Base-by-base conservation (phyloP, 768 basidiomycete species). In the Neoboletus magnificus region DNA sequence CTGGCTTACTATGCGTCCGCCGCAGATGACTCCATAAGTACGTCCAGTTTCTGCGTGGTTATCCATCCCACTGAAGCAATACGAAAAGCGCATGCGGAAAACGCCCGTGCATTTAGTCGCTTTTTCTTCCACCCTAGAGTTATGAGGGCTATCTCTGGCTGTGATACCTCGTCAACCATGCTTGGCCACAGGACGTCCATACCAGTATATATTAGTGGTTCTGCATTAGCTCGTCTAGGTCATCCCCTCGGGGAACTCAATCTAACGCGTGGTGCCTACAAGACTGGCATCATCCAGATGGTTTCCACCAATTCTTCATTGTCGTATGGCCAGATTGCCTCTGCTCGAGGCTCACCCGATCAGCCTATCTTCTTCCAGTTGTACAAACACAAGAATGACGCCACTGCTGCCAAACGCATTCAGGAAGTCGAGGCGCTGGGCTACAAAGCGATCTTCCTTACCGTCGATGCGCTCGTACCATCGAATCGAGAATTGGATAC, bases 161-260 rank as follows among this genome's bases (percentile, higher is more conserved):
- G 85, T 57, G 82, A 89, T 69, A 81, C 86, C 20, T 87, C 87
- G 0, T 87, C 88, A 11, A 83, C 77, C 6, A 84, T 91, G 56
- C 83, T 95, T 44, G 85, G 91, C 15, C 85, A 80, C 68, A 76
- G 75, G 48, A 83, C 84, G 22, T 79, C 82, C 1, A 80, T 96
- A 47, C 94, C 94, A 1, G 76, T 97, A 7, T 93, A 91, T 66
- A 87, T 91, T 47, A 84, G 84, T 47, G 91, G 87, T 32, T 88
- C 93, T 18, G 93, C 91, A 22, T 80, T 90, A 37, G 90, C 90
- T n/a, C 83, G 83, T 55, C 76, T 95, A 0, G 94, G 93, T 1
- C 93, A 98, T 68, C 93, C 93, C 12, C 73, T 83, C n/a, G 93
- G 93, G 18, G 93, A 97, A 74, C 74, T 79, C 29, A 95, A 94